A percentile compares a stretch with the other conserved stretches of the same genome.
These are phyloP conservation scores for Isabelozyma gotoi DNA, from an alignment of 805 yeast genomes.

Conservation along the genomic window DNA sequence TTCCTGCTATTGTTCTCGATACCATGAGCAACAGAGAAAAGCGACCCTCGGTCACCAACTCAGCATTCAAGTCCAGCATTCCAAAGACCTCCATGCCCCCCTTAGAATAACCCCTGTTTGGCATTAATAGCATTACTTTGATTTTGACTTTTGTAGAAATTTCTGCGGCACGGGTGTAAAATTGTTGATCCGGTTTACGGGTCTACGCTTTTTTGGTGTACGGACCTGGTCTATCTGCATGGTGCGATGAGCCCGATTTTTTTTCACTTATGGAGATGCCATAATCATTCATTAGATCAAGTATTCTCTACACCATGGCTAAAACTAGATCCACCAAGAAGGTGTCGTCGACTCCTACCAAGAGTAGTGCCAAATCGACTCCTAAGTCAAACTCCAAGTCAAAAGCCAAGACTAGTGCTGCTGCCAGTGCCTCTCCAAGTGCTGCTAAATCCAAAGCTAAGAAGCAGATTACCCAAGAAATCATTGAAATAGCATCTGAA, in stretches of 20 bases:
- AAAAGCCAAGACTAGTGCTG: background rate
- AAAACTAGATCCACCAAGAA: conserved; percentile 31
- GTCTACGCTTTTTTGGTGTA: background rate
- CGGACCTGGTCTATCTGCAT: too few relatives aligned
- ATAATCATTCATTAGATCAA: background rate
- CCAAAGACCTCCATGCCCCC: conserved; percentile 41
- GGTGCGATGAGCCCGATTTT: background rate
- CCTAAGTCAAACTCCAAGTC: background rate
- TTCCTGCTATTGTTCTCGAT: conserved; percentile 43
- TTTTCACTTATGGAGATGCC: background rate
- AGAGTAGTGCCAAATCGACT: background rate
- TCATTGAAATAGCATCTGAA: conserved; percentile 3
- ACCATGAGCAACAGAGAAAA: conserved; percentile 19
- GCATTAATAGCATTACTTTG: background rate
- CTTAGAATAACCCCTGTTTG: too few relatives aligned
- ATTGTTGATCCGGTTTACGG: background rate
- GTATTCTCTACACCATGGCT: conserved; percentile 28
- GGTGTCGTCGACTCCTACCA: conserved; percentile 21
- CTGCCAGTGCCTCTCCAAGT: conserved; percentile 3
- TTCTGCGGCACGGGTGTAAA: background rate
- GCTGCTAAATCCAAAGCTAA: conserved; percentile 21
- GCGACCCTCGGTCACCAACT: conserved; percentile 5
- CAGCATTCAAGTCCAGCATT: conserved; percentile 8
- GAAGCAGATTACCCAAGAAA: conserved; percentile 10
- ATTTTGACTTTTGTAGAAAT: background rate